Evolutionary conservation across 2,329 filamentous ascomycete species (phyloP).

Genomic region (Aspergillus ruber): DNA sequence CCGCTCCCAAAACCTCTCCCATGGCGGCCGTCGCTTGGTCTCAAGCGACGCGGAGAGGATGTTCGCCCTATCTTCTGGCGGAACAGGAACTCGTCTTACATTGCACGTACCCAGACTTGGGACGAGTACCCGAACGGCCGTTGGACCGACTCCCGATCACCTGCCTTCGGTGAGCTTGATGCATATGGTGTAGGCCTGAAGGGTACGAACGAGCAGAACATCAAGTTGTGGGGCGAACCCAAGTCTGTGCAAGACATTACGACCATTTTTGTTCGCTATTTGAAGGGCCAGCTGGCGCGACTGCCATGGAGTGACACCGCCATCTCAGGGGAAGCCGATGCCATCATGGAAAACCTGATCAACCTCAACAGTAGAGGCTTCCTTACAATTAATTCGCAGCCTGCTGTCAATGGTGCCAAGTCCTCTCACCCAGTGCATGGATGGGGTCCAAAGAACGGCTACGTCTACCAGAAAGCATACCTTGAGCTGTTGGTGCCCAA

Average conservation of each 20-base stretch:
- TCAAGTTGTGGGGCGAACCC: constrained; percentile 89
- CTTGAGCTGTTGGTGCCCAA: constrained; percentile 85
- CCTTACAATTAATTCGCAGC: constrained; percentile 95
- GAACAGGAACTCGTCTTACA: constrained; percentile 91
- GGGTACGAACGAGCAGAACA: constrained; percentile 91
- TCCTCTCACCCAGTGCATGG: constrained; percentile 82
- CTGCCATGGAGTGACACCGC: constrained; percentile 92
- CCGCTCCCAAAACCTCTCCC: constrained; percentile 85
- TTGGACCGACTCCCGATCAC: constrained; percentile 95
- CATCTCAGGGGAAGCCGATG: constrained; percentile 73
- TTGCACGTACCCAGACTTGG: constrained; percentile 94
- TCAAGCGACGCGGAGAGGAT: constrained; percentile 85
- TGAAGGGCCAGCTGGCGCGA: constrained; percentile 71
- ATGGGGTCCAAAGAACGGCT: constrained; percentile 92
- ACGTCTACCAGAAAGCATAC: constrained; percentile 98
- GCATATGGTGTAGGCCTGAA: constrained; percentile 90
- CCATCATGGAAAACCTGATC: constrained; percentile 70
- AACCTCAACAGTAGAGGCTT: constrained; percentile 79
- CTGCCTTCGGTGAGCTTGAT: constrained; percentile 91
- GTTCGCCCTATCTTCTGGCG: constrained; percentile 98
- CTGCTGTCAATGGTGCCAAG: constrained; percentile 83
- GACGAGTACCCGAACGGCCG: constrained; percentile 98
- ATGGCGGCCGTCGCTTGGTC: constrained; percentile 89
- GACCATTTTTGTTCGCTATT: constrained; percentile 75
- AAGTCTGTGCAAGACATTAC: constrained; percentile 72